These are phyloP conservation scores for Hypoxylon crocopeplum DNA, from an alignment of 495 filamentous ascomycete genomes.

Conservation along the genomic window DNA sequence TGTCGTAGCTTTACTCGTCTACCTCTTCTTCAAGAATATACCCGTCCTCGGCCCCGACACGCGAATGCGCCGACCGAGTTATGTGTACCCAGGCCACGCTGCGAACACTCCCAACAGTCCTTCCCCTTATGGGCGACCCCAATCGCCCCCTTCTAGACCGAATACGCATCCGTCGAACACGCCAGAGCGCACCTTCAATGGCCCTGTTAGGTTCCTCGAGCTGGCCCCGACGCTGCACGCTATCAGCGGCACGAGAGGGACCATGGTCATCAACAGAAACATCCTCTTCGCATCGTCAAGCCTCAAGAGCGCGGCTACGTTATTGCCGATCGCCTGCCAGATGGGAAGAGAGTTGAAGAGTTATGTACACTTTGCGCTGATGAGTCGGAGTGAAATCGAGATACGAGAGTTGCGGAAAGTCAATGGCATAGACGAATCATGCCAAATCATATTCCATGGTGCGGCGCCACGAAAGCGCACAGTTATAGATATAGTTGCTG, in stretches of 20 bases:
- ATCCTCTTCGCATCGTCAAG: constrained; percentile 65
- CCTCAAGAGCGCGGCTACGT: constrained; percentile 58
- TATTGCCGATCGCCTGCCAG: constrained; percentile 67
- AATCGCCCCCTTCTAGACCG: constrained; percentile 7
- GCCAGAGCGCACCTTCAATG: constrained; percentile 43
- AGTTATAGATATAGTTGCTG: constrained; percentile 4
- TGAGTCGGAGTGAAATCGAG: constrained; percentile 61
- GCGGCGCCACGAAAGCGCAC: constrained; percentile 7
- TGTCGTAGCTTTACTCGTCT: constrained; percentile 41
- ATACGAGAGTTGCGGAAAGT: constrained; percentile 59
- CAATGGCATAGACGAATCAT: constrained; percentile 63
- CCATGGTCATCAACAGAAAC: constrained; percentile 54
- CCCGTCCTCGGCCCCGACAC: constrained; percentile 41
- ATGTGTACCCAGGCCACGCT: constrained; percentile 20
- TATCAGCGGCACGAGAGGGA: constrained; percentile 47
- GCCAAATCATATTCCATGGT: constrained; percentile 64
- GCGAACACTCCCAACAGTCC: constrained; percentile 23
- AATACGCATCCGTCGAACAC: constrained; percentile 9
- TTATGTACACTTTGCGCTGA: constrained; percentile 65
- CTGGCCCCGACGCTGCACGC: constrained; percentile 48
- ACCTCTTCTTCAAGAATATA: constrained; percentile 54
- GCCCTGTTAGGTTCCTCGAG: constrained; percentile 46
- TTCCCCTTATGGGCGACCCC: constrained; percentile 7
- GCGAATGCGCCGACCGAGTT: constrained; percentile 23
- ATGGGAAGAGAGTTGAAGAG: constrained; percentile 64